A percentile compares a stretch with the other conserved stretches of the same genome.
Conservation (phyloP, 768 basidiomycete species). For the Russula griseocarnosa region DNA sequence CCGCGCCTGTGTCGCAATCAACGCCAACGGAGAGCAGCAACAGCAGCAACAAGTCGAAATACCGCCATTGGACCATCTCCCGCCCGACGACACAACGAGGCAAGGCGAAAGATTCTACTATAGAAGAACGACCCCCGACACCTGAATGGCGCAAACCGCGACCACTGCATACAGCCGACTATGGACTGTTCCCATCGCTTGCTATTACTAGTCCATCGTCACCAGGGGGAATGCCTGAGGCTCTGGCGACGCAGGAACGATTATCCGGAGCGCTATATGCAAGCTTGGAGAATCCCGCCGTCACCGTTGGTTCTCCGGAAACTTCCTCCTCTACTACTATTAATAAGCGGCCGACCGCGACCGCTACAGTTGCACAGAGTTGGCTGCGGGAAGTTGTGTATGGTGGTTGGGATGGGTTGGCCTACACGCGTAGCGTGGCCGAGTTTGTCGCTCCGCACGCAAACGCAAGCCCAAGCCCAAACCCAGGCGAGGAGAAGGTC, state of each 20-base stretch:
- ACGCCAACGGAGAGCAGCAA: background rate
- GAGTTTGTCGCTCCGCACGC: conserved; percentile 50
- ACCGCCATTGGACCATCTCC: conserved; percentile 58
- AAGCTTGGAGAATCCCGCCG: conserved; percentile 25
- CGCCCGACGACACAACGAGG: conserved; percentile 46
- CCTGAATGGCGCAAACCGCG: conserved; percentile 48
- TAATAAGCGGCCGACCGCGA: conserved; percentile 11
- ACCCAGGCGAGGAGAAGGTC: background rate
- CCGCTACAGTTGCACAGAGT: conserved; percentile 54
- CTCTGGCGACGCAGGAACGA: conserved; percentile 34
- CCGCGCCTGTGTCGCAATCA: conserved; percentile 5
- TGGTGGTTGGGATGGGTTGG: conserved; percentile 71
- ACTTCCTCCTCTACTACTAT: background rate
- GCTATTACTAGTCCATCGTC: conserved; percentile 27
- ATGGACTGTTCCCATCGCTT: conserved; percentile 56
- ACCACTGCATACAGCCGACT: conserved; percentile 54
- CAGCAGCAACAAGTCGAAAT: conserved; percentile 32
- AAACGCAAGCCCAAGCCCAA: background rate
- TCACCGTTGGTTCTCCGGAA: conserved; percentile 9
- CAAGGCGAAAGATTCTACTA: conserved; percentile 54
- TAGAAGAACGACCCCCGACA: conserved; percentile 38
- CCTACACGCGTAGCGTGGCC: conserved; percentile 72
- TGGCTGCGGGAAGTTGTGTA: conserved; percentile 73
- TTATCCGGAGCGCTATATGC: conserved; percentile 30
- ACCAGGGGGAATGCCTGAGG: conserved; percentile 24